Conservation (phyloP, 805 yeast species). For the Sporopachydermia lactativora region DNA sequence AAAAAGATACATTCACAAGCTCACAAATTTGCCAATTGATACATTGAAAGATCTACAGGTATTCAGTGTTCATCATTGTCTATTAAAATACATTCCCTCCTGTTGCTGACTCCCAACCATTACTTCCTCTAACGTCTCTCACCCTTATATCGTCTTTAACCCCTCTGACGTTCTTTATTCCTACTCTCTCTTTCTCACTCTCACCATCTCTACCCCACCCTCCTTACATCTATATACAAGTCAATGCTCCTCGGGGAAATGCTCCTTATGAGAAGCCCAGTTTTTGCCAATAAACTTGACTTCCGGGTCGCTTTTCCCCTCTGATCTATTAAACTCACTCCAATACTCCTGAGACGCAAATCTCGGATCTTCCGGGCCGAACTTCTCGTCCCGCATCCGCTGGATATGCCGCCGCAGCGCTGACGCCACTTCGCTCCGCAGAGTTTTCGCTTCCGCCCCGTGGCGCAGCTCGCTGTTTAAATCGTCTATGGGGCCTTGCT, state of each 20-base stretch:
- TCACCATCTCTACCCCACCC: not conserved
- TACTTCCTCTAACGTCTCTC: too few species aligned
- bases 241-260: conserved; percentile 5
- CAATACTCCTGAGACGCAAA: conserved; percentile 62
- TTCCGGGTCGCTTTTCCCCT: conserved; percentile 56
- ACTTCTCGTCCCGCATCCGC: conserved; percentile 15
- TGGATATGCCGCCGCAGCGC: conserved; percentile 30
- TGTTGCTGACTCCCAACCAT: too few species aligned
- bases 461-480: conserved; percentile 44
- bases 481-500: conserved; percentile 23
- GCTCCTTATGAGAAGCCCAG: conserved; percentile 43
- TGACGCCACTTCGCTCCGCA: conserved; percentile 60
- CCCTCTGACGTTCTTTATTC: too few species aligned
- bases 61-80: too few species aligned
- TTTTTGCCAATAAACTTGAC: conserved; percentile 63
- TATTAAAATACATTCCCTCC: too few species aligned
- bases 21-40: too few species aligned
- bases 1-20: too few species aligned
- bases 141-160: too few species aligned
- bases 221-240: too few species aligned
- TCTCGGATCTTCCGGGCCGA: conserved; percentile 51
- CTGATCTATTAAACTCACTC: conserved; percentile 48
- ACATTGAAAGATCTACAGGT: too few species aligned
- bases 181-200: not conserved
- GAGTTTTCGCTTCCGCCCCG: conserved; percentile 49